These are phyloP conservation scores for Hippophae tibetana DNA, from an alignment of 306 rosid genomes.

Conservation along the genomic window DNA sequence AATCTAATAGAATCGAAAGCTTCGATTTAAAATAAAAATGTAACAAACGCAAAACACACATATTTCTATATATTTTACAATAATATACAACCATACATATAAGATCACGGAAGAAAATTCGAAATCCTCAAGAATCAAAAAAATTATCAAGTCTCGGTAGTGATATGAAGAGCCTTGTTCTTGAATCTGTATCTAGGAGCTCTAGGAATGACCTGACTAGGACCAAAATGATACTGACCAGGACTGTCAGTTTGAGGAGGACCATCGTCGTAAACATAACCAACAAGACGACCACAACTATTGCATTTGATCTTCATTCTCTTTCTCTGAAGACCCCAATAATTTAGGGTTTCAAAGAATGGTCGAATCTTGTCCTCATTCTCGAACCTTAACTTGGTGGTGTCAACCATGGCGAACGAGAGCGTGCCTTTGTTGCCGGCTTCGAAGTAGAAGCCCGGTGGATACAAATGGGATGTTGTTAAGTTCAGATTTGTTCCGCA, in stretches of 20 bases:
- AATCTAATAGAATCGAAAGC: too few species aligned
- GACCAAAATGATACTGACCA: constrained; percentile 79
- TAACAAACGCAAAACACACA: too few species aligned
- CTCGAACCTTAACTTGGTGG: constrained; percentile 58
- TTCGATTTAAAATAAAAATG: too few species aligned
- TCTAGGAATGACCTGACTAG: constrained; percentile 85
- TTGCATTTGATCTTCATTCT: constrained; percentile 76
- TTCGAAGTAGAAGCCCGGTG: constrained; percentile 70
- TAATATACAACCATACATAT: neutral
- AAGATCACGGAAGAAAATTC: neutral
- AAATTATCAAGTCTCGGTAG: constrained; percentile 15
- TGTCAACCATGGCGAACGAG: constrained; percentile 59
- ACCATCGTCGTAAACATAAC: constrained; percentile 79
- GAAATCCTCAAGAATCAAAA: neutral
- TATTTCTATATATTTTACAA: too few species aligned
- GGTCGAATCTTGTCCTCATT: constrained; percentile 77
- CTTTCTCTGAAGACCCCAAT: constrained; percentile 88
- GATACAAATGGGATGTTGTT: constrained; percentile 34
- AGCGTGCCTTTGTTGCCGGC: constrained; percentile 73
- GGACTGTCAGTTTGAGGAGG: constrained; percentile 55
- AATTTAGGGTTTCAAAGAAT: constrained; percentile 66
- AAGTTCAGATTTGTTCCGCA: constrained; percentile 67
- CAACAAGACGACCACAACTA: constrained; percentile 39
- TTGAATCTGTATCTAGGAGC: constrained; percentile 73
- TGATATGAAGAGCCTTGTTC: constrained; percentile 61